phyloP scores from a whole-genome alignment of 2,329 filamentous ascomycete species.

The Xylariaceae sp. region DNA sequence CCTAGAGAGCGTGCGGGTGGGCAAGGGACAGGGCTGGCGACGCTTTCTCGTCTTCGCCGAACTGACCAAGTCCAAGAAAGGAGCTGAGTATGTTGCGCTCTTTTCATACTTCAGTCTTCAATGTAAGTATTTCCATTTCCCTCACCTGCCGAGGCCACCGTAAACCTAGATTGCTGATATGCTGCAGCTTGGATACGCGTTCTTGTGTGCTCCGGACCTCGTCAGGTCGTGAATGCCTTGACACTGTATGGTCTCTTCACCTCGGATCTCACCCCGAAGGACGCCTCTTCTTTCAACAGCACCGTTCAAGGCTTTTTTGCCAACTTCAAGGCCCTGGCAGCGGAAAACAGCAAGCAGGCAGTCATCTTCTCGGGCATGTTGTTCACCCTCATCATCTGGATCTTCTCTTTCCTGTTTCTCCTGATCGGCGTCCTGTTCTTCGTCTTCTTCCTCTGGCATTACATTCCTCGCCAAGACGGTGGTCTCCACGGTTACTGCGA shows the following conservation, averaged over 20 bases:
- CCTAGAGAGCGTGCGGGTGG: conserved; percentile 74
- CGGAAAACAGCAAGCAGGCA: conserved; percentile 70
- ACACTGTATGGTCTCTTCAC: conserved; percentile 82
- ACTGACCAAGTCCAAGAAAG: conserved; percentile 86
- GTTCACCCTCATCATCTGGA: conserved; percentile 86
- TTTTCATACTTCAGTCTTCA: conserved; percentile 82
- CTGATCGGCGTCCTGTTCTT: conserved; percentile 74
- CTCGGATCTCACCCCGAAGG: conserved; percentile 61
- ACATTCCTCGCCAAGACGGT: conserved; percentile 77
- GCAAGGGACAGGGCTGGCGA: conserved; percentile 72
- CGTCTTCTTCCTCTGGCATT: conserved; percentile 84
- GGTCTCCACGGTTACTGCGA: conserved; percentile 81
- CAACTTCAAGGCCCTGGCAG: conserved; percentile 70
- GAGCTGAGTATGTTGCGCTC: conserved; percentile 81
- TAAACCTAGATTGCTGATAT: conserved; percentile 16
- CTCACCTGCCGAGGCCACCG: background rate
- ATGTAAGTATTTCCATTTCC: conserved; percentile 37
- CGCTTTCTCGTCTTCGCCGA: conserved; percentile 90
- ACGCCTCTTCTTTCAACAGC: conserved; percentile 49
- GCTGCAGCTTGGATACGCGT: conserved; percentile 74
- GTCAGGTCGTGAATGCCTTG: conserved; percentile 84
- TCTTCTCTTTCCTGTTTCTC: conserved; percentile 71
- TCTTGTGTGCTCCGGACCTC: conserved; percentile 84
- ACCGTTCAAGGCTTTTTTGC: conserved; percentile 72
- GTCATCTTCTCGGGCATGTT: conserved; percentile 85